These are phyloP conservation scores for Biancaea sappan DNA, from an alignment of 306 rosid species.

Conservation along the genomic window DNA sequence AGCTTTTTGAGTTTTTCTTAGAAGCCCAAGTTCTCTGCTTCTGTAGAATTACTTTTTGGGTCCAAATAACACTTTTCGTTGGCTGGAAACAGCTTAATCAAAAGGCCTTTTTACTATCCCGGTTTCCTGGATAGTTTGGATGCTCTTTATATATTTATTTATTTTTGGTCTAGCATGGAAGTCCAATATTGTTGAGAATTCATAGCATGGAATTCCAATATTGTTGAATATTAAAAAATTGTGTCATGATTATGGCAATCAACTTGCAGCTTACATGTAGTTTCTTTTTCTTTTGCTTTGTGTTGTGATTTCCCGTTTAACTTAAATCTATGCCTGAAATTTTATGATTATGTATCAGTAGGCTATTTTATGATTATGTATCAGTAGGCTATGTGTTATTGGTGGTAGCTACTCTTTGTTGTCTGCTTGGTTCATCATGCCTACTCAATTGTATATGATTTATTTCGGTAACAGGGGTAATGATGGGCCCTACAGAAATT, in stretches of 20 bases:
- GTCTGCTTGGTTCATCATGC: not conserved
- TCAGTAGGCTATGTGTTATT: conserved; percentile 12
- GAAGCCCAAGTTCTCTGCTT: not conserved
- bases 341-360: not conserved
- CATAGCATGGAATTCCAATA: not conserved
- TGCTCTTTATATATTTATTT: not conserved
- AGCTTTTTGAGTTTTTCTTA: not conserved
- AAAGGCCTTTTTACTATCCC: too few species aligned
- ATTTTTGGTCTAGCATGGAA: not conserved
- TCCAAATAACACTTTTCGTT: not conserved
- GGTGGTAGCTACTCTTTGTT: conserved; percentile 4
- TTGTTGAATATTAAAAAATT: not conserved
- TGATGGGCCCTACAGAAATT: conserved; percentile 57
- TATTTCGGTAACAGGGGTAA: conserved; percentile 41
- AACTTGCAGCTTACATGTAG: not conserved
- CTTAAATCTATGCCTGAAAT: not conserved
- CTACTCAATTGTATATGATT: conserved; percentile 29
- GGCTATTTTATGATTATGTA: not conserved
- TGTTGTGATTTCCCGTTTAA: conserved; percentile 1
- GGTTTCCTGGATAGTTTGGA: not conserved
- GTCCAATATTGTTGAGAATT: not conserved
- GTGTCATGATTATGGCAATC: not conserved
- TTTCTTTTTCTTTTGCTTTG: not conserved
- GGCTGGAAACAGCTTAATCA: not conserved
- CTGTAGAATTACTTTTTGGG: not conserved